A percentile compares a stretch with the other conserved stretches of the same genome.
phyloP scores from a whole-genome alignment of 805 yeast genomes.

The Clavispora asparagi region DNA sequence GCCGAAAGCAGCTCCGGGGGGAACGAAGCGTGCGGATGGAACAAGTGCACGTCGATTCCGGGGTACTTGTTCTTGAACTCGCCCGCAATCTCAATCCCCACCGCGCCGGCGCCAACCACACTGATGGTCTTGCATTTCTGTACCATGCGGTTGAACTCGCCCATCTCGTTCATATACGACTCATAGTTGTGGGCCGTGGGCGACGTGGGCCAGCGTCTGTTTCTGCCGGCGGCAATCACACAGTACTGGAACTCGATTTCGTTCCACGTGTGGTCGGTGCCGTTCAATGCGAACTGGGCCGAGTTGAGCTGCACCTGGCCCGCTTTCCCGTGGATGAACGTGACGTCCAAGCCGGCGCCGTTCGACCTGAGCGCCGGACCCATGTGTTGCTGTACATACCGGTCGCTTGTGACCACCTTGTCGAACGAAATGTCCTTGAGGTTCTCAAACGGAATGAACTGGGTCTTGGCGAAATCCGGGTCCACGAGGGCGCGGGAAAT shows the following conservation, averaged over 20 bases:
- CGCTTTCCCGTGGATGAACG: conserved; percentile 33
- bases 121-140: conserved; percentile 29
- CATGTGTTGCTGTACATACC: conserved; percentile 11
- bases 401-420: conserved; percentile 20
- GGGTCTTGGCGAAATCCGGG: conserved; percentile 33
- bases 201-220: conserved; percentile 50
- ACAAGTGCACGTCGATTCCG: conserved; percentile 31
- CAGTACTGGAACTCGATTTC: conserved; percentile 40
- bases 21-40: conserved; percentile 32
- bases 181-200: conserved; percentile 38
- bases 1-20: conserved; percentile 35
- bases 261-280: conserved; percentile 12
- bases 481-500: conserved; percentile 36
- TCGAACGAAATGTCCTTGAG: conserved; percentile 27
- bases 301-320: conserved; percentile 19
- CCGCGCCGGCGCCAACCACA: conserved; percentile 49
- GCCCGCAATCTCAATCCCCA: conserved; percentile 48
- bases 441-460: conserved; percentile 28
- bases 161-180: conserved; percentile 42
- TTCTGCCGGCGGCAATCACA: conserved; percentile 45
- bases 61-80: conserved; percentile 38
- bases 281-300: conserved; percentile 24
- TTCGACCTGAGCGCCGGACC: conserved; percentile 6
- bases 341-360: conserved; percentile 12
- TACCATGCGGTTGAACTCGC: conserved; percentile 23